Base-by-base conservation (phyloP, 352 stramenopile species). In the Phytopythium aichiense region DNA sequence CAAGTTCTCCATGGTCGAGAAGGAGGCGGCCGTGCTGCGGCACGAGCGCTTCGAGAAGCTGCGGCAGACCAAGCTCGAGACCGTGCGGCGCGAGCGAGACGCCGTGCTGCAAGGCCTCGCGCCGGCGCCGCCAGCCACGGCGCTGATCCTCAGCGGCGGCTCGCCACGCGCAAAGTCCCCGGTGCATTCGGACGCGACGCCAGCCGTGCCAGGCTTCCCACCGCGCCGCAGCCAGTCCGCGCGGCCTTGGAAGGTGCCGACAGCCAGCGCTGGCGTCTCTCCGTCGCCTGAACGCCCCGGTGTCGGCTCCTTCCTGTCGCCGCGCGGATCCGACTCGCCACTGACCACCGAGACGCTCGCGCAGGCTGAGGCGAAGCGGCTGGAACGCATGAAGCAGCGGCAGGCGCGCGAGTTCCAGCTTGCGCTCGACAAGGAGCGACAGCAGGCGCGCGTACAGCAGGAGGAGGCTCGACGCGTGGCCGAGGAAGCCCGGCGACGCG, bases 401-500 rank as follows among this genome's bases (percentile, higher is more conserved):
- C 84, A 93, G 61, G 68, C 91, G 59, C 81, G 78, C 33, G 84
- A 93, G 38, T 83, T 93, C 55, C 80, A 88, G 33, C 68, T 65
- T 38, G 76, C 88, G n/a, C 87, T 93, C 61, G 80, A 93, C 35
- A 90, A 82, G 75, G 84, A 93, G 46, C 69, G 68, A n/a, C 86
- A 83, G 40, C 81, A 88, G 61, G 82, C 79, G 48, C 77, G 83
- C 49, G 70, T 89, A 22, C 81, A 91, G 28, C 65, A 83, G 9
- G 80, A 91, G 46, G 88, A 88, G 33, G 72, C 80, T 12, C 70
- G 67, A 7, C 80, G 80, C 11, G 68, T 67, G 23, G 71, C 71
- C 0, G 78, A 90, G 20, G 84, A 93, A 30, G 67, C 62, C 6
- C 78, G 74, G 33, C 72, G 73, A 7, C 79, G 85, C 46, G 79